phyloP scores from a whole-genome alignment of 768 basidiomycete species.

The Baorangia bicolor region DNA sequence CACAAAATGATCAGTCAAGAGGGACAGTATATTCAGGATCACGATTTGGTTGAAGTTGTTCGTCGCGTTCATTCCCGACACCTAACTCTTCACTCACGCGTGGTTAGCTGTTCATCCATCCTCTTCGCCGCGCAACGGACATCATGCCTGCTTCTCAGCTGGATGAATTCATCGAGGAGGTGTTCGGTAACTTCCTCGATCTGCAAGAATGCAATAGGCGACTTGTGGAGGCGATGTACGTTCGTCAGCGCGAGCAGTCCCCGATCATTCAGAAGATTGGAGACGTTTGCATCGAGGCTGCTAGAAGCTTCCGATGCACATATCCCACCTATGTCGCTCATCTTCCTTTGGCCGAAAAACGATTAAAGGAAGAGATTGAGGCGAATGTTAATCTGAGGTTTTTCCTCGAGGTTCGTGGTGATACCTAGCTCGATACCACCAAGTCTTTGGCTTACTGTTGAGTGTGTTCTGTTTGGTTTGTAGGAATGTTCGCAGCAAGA shows the following conservation, averaged over 20 bases:
- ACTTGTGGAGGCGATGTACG: slow-evolving; percentile 80
- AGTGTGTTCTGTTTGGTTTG: neutral
- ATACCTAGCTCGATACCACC: neutral
- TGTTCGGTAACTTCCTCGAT: slow-evolving; percentile 87
- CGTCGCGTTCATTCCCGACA: slow-evolving; percentile 13
- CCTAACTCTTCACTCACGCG: slow-evolving; percentile 33
- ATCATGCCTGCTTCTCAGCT: slow-evolving; percentile 57
- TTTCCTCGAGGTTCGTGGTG: slow-evolving; percentile 72
- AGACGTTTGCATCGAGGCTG: slow-evolving; percentile 84
- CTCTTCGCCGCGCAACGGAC: slow-evolving; percentile 52
- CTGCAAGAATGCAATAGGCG: slow-evolving; percentile 81
- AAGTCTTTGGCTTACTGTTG: neutral
- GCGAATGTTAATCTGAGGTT: slow-evolving; percentile 76
- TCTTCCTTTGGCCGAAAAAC: slow-evolving; percentile 81
- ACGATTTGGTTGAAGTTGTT: slow-evolving; percentile 79
- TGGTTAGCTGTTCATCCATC: slow-evolving; percentile 54
- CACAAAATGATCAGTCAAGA: slow-evolving; percentile 88
- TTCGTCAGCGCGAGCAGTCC: slow-evolving; percentile 79
- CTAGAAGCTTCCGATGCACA: slow-evolving; percentile 80
- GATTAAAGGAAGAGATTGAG: slow-evolving; percentile 84
- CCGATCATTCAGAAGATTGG: slow-evolving; percentile 84
- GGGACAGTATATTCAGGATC: slow-evolving; percentile 84
- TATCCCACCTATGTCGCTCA: slow-evolving; percentile 88
- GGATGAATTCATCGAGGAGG: slow-evolving; percentile 84
- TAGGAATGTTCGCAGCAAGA: slow-evolving; percentile 45